A percentile compares a stretch with the other conserved stretches of the same genome.
These are phyloP conservation scores for Fremontodendron californicum DNA, from an alignment of 345 rosid genomes.

Conservation along the genomic window DNA sequence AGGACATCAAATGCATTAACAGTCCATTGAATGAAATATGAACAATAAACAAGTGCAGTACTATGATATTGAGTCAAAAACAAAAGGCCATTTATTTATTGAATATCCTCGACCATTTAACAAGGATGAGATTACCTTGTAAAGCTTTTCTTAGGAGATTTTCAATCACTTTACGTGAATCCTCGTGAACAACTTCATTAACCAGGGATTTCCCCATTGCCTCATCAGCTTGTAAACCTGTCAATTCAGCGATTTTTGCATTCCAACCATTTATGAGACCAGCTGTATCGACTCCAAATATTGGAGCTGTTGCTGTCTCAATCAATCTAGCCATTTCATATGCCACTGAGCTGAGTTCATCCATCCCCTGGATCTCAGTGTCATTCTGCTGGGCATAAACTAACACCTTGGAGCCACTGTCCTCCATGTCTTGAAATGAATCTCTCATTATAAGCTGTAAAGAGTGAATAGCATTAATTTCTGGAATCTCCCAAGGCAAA, in stretches of 20 bases:
- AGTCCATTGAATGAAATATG: neutral
- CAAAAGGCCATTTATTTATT: neutral
- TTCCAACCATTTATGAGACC: slow-evolving; percentile 94
- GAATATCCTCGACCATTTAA: neutral
- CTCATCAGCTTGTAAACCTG: slow-evolving; percentile 52
- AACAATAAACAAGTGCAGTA: neutral
- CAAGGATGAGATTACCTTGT: slow-evolving; percentile 40
- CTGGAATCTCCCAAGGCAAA: slow-evolving; percentile 75
- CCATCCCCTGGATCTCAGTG: slow-evolving; percentile 35
- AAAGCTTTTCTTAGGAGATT: slow-evolving; percentile 53
- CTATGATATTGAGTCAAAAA: neutral
- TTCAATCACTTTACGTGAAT: slow-evolving; percentile 44
- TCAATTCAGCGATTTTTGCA: slow-evolving; percentile 65
- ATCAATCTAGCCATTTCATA: slow-evolving; percentile 86
- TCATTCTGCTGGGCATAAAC: slow-evolving; percentile 24
- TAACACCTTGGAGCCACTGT: slow-evolving; percentile 32
- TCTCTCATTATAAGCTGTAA: slow-evolving; percentile 78
- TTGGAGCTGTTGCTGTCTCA: slow-evolving; percentile 82
- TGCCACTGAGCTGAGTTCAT: slow-evolving; percentile 63
- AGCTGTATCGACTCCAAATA: slow-evolving; percentile 71
- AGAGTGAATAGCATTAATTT: slow-evolving; percentile 82
- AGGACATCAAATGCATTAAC: neutral
- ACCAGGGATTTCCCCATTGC: slow-evolving; percentile 76
- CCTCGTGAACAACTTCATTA: slow-evolving; percentile 59
- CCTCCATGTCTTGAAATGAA: slow-evolving; percentile 41